Evolutionary conservation across 257 asterid genomes (phyloP), one percentile per base, ranked within the genome.

Genomic region (Scutellaria minor): DNA sequence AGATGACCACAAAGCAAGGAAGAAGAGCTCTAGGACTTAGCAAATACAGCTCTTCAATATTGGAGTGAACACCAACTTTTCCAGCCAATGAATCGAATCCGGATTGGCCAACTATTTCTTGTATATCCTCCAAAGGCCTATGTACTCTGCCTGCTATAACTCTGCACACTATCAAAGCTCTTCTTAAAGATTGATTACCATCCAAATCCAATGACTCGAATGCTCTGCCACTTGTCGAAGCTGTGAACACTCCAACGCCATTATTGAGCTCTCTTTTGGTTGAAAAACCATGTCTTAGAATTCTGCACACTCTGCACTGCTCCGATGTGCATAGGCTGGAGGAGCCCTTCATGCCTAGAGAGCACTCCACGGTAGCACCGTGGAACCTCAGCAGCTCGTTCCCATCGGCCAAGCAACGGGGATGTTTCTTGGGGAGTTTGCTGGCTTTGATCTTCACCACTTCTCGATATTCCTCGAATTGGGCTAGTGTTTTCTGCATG

Each of bases 41-140:
- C 89, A 94, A 85, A 77, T 85, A 89, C 35, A 94, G 88, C 72
- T 94, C 98, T 73, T 91, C 99, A 83, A 89, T 85, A 8, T 87
- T 91, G 7, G 96, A 85, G 37, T 87, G 83, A 0, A 78, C 44
- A 0, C 99, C 98, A 0, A 94, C 85, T 85, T 87, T 94, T 18
- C 98, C 97, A 7, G 97, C 97, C 81, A 94, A 72, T 22, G 98
- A 94, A 76, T 94, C 99, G 64, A 94, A 94, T 2, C 98, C 99
- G 1, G 90, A 68, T 45, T 88, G 95, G 0, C 93, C 95, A 2
- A 46, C 87, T 66, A 94, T 64, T 54, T 91, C 97, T 58, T 88
- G 82, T 35, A 81, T 73, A 77, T 87, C 88, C 56, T 94, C 97
- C 83, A 94, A 3, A 1, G 99, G 97, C 74, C 82, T 84, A 64